Evolutionary conservation across 306 rosid species (phyloP).

Genomic region (Citrullus mucosospermus): DNA sequence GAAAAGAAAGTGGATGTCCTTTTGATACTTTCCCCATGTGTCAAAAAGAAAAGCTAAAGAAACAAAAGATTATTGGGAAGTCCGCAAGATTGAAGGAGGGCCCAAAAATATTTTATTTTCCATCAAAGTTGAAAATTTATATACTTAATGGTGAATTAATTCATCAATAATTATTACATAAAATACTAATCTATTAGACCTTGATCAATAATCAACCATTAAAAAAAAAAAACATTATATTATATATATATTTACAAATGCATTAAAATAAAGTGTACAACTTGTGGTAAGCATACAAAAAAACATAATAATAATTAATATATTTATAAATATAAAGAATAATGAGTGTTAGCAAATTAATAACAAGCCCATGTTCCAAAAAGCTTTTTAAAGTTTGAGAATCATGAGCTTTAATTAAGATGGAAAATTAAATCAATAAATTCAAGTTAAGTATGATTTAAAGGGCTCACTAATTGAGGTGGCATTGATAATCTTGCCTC

Average conservation of each 20-base stretch:
- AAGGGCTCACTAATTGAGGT: background rate
- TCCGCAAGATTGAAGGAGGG: background rate
- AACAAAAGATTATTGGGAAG: background rate
- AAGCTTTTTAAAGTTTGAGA: background rate
- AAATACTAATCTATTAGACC: too few species aligned
- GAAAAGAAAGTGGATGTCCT: background rate
- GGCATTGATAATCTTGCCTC: background rate
- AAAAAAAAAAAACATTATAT: too few species aligned
- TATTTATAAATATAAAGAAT: background rate
- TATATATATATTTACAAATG: background rate
- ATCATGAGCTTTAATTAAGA: background rate
- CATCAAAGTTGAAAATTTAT: background rate
- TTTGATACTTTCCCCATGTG: background rate
- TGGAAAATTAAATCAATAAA: background rate
- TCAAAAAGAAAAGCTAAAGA: background rate
- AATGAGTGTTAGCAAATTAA: background rate
- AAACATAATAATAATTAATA: background rate
- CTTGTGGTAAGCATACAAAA: too few species aligned
- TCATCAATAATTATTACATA: background rate
- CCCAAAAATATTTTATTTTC: background rate
- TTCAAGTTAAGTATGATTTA: conserved; percentile 1
- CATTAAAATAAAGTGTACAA: background rate
- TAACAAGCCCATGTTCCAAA: background rate
- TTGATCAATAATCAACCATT: too few species aligned
- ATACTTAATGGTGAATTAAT: background rate